A percentile compares a stretch with the other conserved stretches of the same genome.
These are phyloP conservation scores for Colletotrichum sp. DNA, from an alignment of 2,329 filamentous ascomycete species.

Conservation along the genomic window DNA sequence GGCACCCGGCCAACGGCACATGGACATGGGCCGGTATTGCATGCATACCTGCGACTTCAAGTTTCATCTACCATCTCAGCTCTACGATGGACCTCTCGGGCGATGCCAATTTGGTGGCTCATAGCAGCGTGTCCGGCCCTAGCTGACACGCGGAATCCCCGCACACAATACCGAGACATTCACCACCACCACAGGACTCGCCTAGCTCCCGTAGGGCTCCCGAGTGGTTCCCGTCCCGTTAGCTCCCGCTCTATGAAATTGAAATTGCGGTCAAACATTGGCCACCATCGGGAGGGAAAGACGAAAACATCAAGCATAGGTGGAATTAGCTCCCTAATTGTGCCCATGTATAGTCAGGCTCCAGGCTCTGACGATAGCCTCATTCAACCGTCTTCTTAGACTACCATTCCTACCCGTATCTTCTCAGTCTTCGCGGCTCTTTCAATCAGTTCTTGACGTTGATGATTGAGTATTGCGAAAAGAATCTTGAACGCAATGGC, in stretches of 20 bases:
- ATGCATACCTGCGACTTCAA: not conserved
- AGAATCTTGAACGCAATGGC: not conserved
- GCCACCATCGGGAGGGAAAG: not conserved
- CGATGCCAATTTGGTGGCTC: not conserved
- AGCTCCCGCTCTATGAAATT: not conserved
- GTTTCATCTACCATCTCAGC: not conserved
- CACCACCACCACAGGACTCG: not conserved
- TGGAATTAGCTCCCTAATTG: not conserved
- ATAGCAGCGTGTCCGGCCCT: not conserved
- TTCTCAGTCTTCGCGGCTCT: not conserved
- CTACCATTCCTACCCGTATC: not conserved
- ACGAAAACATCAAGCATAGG: not conserved
- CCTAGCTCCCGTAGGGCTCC: not conserved
- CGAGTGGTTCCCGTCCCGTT: not conserved
- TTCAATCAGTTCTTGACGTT: not conserved
- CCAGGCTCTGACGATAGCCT: not conserved
- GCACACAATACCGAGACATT: not conserved
- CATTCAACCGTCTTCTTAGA: not conserved
- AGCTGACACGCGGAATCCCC: not conserved
- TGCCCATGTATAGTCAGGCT: not conserved
- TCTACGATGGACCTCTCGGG: not conserved
- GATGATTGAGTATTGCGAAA: not conserved
- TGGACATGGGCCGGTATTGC: not conserved
- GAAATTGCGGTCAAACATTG: rapidly evolving
- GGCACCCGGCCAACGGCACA: not conserved